phyloP scores from a whole-genome alignment of 2,329 filamentous ascomycete species.

The Hymenotorrendiella dingleyae region DNA sequence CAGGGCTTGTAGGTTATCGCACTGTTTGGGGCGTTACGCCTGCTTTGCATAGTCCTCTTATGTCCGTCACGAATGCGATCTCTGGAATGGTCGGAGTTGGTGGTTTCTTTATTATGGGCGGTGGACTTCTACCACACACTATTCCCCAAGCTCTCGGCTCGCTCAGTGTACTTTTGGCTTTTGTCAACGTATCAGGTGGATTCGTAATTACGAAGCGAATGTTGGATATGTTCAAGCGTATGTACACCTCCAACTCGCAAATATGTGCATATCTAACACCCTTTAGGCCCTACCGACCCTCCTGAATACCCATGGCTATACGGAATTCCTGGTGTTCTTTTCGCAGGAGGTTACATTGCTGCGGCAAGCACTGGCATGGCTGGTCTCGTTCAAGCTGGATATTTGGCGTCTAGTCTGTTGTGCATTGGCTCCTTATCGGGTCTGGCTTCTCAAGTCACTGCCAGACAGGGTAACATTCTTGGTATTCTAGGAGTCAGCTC shows the following conservation, averaged over 20 bases:
- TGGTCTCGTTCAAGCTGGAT: constrained; percentile 80
- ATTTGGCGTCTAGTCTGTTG: constrained; percentile 75
- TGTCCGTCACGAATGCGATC: constrained; percentile 92
- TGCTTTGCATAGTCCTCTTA: constrained; percentile 79
- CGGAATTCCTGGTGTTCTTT: constrained; percentile 68
- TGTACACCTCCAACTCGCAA: constrained; percentile 20
- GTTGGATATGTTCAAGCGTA: constrained; percentile 83
- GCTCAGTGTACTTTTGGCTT: constrained; percentile 74
- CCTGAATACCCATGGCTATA: constrained; percentile 87
- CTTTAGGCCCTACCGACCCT: constrained; percentile 67
- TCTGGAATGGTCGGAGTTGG: constrained; percentile 84
- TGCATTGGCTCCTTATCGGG: constrained; percentile 82
- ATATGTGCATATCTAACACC: constrained; percentile 2
- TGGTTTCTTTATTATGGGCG: constrained; percentile 83
- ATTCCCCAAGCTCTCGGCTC: constrained; percentile 75
- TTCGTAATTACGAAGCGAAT: constrained; percentile 92
- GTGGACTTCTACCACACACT: constrained; percentile 70
- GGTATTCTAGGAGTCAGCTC: constrained; percentile 81
- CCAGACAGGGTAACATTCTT: constrained; percentile 77
- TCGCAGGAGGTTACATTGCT: constrained; percentile 74
- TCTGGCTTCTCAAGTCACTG: constrained; percentile 75
- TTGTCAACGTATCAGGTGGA: constrained; percentile 82
- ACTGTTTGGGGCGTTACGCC: constrained; percentile 83
- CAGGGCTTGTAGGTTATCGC: constrained; percentile 80
- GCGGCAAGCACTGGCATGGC: constrained; percentile 77